Evolutionary conservation across 1,284 basidiomycete species (phyloP), one percentile per base, ranked within the genome.

Genomic region (Moesziomyces parantarcticus): DNA sequence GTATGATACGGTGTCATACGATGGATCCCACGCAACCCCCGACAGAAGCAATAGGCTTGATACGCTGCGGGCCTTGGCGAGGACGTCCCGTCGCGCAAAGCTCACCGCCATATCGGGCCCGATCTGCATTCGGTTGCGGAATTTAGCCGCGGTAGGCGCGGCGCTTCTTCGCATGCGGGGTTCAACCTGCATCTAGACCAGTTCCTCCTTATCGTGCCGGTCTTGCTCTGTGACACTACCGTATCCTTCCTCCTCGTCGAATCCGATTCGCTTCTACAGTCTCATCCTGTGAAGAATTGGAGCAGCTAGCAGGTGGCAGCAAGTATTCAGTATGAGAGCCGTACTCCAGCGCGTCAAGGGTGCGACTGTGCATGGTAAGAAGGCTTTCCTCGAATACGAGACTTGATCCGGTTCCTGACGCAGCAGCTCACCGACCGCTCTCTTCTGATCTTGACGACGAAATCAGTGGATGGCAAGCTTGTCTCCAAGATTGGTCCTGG

Each of bases 301-400:
- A n/a, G n/a, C n/a, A n/a, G n/a, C n/a, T n/a, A n/a, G n/a, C n/a
- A n/a, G n/a, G n/a, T n/a, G n/a, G n/a, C n/a, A n/a, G n/a, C n/a
- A n/a, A n/a, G n/a, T n/a, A n/a, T n/a, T n/a, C n/a, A 54, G 41
- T 16, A 79, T 82, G 80, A 54, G 78, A 36, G 80, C 78, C 1
- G 78, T 82, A 5, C 59, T 82, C n/a, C 79, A 82, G 59, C 76
- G 80, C 22, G 80, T 83, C 47, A 80, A 77, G 51, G 74, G 78
- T 36, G 80, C 80, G 11, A 75, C 78, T 5, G 80, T 83, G 25
- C 76, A 81, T 42, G 80, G 77, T 79, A 41, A 52, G 79, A 21
- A 29, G 16, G 4, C 21, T 6, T 4, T 1, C 29, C 29, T 11
- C 10, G 11, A 13, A 32, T 3, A 32, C 29, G 29, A 32, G 7